Conservation (phyloP, 495 filamentous ascomycete species). For the Pyrenula massariospora region DNA sequence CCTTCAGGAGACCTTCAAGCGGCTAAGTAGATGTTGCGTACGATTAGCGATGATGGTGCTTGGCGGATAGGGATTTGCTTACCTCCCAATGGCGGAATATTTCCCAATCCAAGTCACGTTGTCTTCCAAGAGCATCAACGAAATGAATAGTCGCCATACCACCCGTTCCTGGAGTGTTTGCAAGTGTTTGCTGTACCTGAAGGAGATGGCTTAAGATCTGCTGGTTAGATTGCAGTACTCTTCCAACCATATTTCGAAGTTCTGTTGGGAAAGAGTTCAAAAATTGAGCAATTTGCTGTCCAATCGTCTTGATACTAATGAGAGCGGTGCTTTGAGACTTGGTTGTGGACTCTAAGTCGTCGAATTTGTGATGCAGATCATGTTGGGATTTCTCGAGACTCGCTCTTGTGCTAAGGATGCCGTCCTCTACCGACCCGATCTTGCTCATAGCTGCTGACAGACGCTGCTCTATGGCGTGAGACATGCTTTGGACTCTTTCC, state of each 20-base stretch:
- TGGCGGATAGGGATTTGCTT: too few species aligned
- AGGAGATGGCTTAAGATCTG: slow-evolving; percentile 10
- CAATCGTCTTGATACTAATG: slow-evolving; percentile 4
- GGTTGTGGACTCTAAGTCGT: not conserved
- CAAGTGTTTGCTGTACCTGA: slow-evolving; percentile 7
- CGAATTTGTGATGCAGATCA: not conserved
- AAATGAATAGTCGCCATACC: slow-evolving; percentile 13
- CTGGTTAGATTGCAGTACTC: slow-evolving; percentile 9
- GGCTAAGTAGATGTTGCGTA: slow-evolving; percentile 5
- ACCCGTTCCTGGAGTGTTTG: slow-evolving; percentile 1
- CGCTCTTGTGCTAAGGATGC: not conserved
- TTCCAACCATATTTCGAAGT: slow-evolving; percentile 4
- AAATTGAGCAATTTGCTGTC: slow-evolving; percentile 6
- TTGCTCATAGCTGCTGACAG: not conserved
- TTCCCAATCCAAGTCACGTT: slow-evolving; percentile 9
- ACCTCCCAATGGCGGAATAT: slow-evolving; percentile 17
- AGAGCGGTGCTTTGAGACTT: not conserved
- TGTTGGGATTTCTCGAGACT: not conserved
- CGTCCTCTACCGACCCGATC: not conserved
- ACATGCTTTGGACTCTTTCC: not conserved
- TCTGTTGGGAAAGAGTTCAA: slow-evolving; percentile 9
- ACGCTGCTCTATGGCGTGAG: not conserved
- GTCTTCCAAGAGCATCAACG: slow-evolving; percentile 12
- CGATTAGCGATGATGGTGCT: too few species aligned
- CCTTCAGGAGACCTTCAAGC: slow-evolving; percentile 11